Percentiles rank a stretch among this genome's conserved stretches.
Conservation (phyloP, 129 eudicot genomes). For the Pittosporum tobira region DNA sequence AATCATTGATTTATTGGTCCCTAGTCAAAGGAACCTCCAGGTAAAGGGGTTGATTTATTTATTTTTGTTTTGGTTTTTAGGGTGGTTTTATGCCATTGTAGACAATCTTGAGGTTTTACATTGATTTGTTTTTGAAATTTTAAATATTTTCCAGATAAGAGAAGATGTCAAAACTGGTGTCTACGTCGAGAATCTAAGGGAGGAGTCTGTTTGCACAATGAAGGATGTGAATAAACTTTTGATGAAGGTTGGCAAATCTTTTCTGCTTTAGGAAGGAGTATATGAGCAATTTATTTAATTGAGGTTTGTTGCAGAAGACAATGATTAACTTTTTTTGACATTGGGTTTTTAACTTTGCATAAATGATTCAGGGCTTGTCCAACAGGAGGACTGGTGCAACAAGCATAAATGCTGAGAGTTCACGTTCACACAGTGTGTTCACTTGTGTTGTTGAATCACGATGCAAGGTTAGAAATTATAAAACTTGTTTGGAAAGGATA, state of each 20-base stretch:
- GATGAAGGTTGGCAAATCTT: conserved; percentile 70
- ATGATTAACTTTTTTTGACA: neutral
- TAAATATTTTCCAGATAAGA: conserved; percentile 38
- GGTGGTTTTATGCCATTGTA: too few species aligned
- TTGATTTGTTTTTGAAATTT: neutral
- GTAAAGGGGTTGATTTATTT: conserved; percentile 19
- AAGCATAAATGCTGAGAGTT: conserved; percentile 87
- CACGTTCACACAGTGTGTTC: conserved; percentile 96
- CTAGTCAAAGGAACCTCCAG: conserved; percentile 76
- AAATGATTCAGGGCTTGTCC: conserved; percentile 62
- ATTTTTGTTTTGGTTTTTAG: neutral
- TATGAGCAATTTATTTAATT: neutral
- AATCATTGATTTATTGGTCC: conserved; percentile 84
- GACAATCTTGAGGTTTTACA: neutral
- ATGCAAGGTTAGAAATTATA: conserved; percentile 79
- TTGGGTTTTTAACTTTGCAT: neutral
- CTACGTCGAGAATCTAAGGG: conserved; percentile 84
- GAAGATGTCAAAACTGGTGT: conserved; percentile 93
- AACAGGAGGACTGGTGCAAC: conserved; percentile 86
- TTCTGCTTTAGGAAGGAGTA: neutral
- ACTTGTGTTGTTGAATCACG: conserved; percentile 97
- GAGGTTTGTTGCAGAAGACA: too few species aligned
- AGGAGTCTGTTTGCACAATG: conserved; percentile 66
- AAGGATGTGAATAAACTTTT: conserved; percentile 76
- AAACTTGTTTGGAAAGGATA: conserved; percentile 12